These are phyloP conservation scores for Hippophae gyantsensis DNA, from an alignment of 306 rosid species.

Conservation along the genomic window DNA sequence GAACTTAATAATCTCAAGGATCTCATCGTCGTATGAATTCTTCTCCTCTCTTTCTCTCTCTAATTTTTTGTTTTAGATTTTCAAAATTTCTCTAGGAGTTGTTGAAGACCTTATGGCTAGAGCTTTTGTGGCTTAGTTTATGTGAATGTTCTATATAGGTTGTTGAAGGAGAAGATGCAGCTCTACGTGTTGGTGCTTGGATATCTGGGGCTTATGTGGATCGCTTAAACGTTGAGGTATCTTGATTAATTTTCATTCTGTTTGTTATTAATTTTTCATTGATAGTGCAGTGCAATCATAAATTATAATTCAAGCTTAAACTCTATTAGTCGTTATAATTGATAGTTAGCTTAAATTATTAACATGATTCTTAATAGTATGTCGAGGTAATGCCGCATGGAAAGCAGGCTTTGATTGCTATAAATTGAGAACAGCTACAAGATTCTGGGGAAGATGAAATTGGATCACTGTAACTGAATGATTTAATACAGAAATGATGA, in stretches of 20 bases:
- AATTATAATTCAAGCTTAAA: no score
- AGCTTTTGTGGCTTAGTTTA: neutral
- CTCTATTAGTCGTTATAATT: no score
- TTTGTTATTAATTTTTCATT: neutral
- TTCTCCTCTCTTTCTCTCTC: neutral
- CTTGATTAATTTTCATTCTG: neutral
- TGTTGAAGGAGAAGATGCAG: constrained; percentile 82
- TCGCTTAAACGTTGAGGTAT: constrained; percentile 82
- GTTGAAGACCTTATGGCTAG: neutral
- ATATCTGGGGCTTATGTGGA: constrained; percentile 75
- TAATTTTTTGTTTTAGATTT: neutral
- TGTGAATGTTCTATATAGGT: constrained; percentile 37
- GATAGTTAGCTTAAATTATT: neutral
- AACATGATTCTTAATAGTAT: neutral
- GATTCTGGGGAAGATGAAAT: neutral
- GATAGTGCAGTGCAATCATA: neutral
- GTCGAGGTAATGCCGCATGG: neutral
- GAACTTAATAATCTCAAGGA: constrained; percentile 82
- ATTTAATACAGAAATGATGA: neutral
- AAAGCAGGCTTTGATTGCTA: neutral
- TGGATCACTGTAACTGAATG: neutral
- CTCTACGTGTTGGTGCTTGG: constrained; percentile 67
- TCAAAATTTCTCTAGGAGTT: neutral
- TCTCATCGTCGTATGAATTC: constrained; percentile 68
- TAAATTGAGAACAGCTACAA: neutral